Evolutionary conservation across 441 rosid species (phyloP), one percentile per base, ranked within the genome.

Genomic region (Croton setiger): DNA sequence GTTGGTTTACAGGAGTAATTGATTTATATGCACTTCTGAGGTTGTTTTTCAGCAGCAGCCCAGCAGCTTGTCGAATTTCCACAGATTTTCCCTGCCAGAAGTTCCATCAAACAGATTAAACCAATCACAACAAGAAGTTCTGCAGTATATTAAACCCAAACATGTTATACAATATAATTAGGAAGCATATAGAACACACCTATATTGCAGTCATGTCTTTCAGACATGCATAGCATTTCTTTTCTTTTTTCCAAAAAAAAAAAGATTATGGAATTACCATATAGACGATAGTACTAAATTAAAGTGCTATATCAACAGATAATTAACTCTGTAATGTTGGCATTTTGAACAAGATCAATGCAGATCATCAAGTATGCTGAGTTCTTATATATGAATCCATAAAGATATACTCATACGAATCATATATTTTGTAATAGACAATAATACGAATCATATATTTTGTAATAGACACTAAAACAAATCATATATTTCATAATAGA

Each of bases 51-150:
- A 96, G 72, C 43, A 93, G 85, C 82, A 96, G 79, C 61, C 99
- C 99, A 72, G 99, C 98, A 69, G 98, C 99, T 80, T 96, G 99
- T 58, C 98, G 91, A 74, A 93, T 72, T 85, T 93, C 99, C 58
- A 90, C 81, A 2, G 98, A 84, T 81, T 85, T 91, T 20, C 93
- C 95, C 99, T 96, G 83, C 74, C 67, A 63, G 66, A 55, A 76
- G 11, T 45, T 52, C 21, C 60, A 61, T 64, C 4, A 44, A 35
- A 27, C 35, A 53, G 60, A 23, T 37, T 41, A 21, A 54, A 21
- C n/a, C n/a, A 31, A 12, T 36, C 36, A 51, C 37, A 37, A 12
- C 14, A 1, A 56, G 27, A 12, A 56, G n/a, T 27, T 15, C 1
- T 31, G 43, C 35, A 23, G 3, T 9, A 54, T 41, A 35, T 20